Base-by-base conservation (phyloP, 306 rosid genomes). In the Inga laurina region DNA sequence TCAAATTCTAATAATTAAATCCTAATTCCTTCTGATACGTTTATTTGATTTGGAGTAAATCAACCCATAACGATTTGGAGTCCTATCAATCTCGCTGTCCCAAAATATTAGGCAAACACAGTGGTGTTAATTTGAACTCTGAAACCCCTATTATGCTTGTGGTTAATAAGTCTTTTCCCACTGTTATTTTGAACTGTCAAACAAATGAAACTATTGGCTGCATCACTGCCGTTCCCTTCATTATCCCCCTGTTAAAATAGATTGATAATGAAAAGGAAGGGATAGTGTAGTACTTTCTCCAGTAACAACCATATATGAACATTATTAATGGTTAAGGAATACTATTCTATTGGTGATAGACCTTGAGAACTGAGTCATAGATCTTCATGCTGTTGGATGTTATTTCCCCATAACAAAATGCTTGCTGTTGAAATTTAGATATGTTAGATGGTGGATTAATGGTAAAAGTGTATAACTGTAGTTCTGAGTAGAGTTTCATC, bases 71-170 rank as follows among this genome's bases (percentile, higher is more conserved):
- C n/a, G n/a, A n/a, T n/a, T n/a, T n/a, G n/a, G n/a, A n/a, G n/a
- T n/a, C n/a, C n/a, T n/a, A n/a, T n/a, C n/a, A n/a, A n/a, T n/a
- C n/a, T n/a, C n/a, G n/a, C n/a, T 76, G 41, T 56, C 56, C 24
- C 24, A 64, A 64, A 67, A n/a, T 83, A 45, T 82, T 83, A 41
- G 67, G 41, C 56, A 51, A 82, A 44, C 69, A 68, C 52, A 8
- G 44, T 24, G 44, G 75, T 54, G 67, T 35, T n/a, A n/a, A n/a
- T n/a, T n/a, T n/a, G n/a, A n/a, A n/a, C n/a, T n/a, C 57, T 52
- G 35, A 49, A 75, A 15, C 43, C 24, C 15, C 24, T 59, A 52
- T 70, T 44, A 13, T 45, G 2, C 43, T 27, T 72, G 37, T 46
- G 48, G 35, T 44, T 30, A 43, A 22, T 5, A 45, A 45, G 59